Evolutionary conservation across 164 flowering plant genomes (phyloP), one percentile per base, ranked within the genome.

Genomic region (Nymphaea colorata): DNA sequence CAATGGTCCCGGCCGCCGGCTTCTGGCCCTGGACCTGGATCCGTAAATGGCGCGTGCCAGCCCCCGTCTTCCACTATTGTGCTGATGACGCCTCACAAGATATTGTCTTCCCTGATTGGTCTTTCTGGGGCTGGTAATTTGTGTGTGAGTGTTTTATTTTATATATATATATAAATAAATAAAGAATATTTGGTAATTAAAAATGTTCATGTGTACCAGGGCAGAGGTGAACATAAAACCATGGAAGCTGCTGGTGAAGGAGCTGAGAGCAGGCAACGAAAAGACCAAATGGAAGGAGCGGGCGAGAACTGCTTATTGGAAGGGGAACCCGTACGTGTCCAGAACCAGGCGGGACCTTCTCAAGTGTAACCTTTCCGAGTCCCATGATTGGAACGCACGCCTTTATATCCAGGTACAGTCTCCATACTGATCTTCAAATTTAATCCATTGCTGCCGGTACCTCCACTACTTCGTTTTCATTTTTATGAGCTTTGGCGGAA

Each of bases 101-200:
- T 57, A 77, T 81, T 15, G 75, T 76, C 17, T 81, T 83, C 65
- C 86, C 86, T 5, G 86, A 83, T 64, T 83, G 86, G 86, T 71
- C 84, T 64, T 87, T 84, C 71, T 87, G 93, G 93, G 93, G 90
- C 43, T 86, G 93, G 93, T 87, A 81, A 77, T 25, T 25, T 25
- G 36, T 25, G 36, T 25, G 0, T 25, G n/a, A n/a, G 36, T 25
- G 36, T 1, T 1, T 25, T 25, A 0, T 25, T 25, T 25, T 25
- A 45, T 45, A 45, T 45, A 45, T 45, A 5, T 10, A 45, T 10
- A 45, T 45, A 45, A 45, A n/a, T n/a, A n/a, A n/a, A n/a, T n/a
- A n/a, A n/a, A n/a, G n/a, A n/a, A n/a, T n/a, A n/a, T n/a, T n/a
- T n/a, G n/a, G n/a, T n/a, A n/a, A n/a, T n/a, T n/a, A n/a, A n/a